Conservation (phyloP, 371 early-diverging fungal genomes). For the Rhizomucor pusillus region DNA sequence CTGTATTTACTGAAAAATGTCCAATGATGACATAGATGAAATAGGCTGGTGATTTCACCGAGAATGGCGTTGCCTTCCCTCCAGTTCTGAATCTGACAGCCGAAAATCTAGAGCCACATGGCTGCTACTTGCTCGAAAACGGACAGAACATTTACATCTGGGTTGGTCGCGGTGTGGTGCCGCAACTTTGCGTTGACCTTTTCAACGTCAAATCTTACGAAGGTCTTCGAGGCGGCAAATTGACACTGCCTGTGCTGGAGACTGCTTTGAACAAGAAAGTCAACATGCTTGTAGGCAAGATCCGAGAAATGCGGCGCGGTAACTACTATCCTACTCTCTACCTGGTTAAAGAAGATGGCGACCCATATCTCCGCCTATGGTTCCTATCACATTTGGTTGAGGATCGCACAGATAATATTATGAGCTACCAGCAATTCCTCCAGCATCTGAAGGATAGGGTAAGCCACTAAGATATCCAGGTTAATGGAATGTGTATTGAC, state of each 20-base stretch:
- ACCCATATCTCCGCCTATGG: constrained; percentile 76
- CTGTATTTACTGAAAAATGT: not conserved
- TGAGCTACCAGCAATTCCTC: constrained; percentile 84
- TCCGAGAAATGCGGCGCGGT: constrained; percentile 55
- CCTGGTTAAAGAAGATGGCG: constrained; percentile 91
- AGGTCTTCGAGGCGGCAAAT: constrained; percentile 53
- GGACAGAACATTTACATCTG: constrained; percentile 83
- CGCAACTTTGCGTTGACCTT: constrained; percentile 70
- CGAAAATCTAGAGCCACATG: constrained; percentile 82
- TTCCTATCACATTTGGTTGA: constrained; percentile 87
- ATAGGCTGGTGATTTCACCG: constrained; percentile 55
- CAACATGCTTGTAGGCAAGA: constrained; percentile 54
- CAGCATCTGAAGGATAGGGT: constrained; percentile 62
- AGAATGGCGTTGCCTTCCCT: constrained; percentile 65
- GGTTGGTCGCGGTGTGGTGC: constrained; percentile 79
- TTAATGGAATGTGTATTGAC: not conserved
- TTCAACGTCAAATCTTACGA: constrained; percentile 63
- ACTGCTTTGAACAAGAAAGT: constrained; percentile 57
- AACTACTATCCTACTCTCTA: constrained; percentile 66
- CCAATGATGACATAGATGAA: not conserved
- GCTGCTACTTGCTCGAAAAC: constrained; percentile 83
- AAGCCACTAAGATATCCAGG: constrained; percentile 1
- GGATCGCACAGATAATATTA: constrained; percentile 80
- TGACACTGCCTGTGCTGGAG: constrained; percentile 54
- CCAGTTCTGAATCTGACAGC: constrained; percentile 77